Conservation (phyloP, 2,329 filamentous ascomycete genomes). For the Diaporthe capsici region DNA sequence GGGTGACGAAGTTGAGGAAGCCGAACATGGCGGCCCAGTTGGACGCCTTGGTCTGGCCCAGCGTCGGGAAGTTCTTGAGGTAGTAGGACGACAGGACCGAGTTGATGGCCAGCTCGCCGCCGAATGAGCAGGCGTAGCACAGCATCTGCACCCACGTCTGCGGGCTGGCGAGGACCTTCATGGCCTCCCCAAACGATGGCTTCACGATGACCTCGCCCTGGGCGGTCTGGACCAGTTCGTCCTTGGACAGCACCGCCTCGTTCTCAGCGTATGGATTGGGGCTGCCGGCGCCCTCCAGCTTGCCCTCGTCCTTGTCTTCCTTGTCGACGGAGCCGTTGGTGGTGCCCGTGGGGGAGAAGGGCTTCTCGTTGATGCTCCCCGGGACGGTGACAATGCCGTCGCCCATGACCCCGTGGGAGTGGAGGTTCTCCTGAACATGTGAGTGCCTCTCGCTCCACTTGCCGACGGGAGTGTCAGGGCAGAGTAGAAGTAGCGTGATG, state of each 20-base stretch:
- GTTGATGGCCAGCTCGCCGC: constrained; percentile 74
- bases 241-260: constrained; percentile 62
- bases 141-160: constrained; percentile 69
- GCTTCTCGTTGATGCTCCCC: constrained; percentile 61
- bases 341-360: constrained; percentile 34
- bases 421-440: constrained; percentile 55
- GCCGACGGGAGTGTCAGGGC: constrained; percentile 86
- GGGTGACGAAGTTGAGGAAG: constrained; percentile 77
- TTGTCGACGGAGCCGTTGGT: constrained; percentile 40
- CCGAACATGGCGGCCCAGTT: constrained; percentile 82
- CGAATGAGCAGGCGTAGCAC: constrained; percentile 76
- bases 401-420: constrained; percentile 60
- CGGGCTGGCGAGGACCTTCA: constrained; percentile 62
- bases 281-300: constrained; percentile 49
- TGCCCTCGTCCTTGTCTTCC: constrained; percentile 50
- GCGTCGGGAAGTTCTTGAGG: constrained; percentile 69
- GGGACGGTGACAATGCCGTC: constrained; percentile 64
- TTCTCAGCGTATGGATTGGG: constrained; percentile 54
- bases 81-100: constrained; percentile 71
- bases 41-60: constrained; percentile 69
- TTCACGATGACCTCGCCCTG: constrained; percentile 67
- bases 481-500: constrained; percentile 78
- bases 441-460: constrained; percentile 79
- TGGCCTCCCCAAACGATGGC: constrained; percentile 66
- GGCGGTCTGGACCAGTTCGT: constrained; percentile 68